These are phyloP conservation scores for Tuber melanosporum DNA, from an alignment of 495 filamentous ascomycete species.

Conservation along the genomic window DNA sequence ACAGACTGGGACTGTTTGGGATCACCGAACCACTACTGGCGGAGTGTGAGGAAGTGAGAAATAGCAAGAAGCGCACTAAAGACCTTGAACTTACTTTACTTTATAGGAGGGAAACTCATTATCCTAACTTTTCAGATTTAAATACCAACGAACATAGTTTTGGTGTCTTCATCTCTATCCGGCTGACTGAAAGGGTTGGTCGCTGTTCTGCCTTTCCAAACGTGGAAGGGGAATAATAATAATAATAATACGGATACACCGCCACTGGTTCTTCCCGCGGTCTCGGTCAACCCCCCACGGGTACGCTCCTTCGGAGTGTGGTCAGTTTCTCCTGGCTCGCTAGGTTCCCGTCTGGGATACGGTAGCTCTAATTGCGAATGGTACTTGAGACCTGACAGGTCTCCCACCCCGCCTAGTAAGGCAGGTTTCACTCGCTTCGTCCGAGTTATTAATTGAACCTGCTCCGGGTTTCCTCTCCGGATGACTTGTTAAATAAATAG, in stretches of 20 bases:
- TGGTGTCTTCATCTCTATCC: conserved; percentile 29
- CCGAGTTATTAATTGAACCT: conserved; percentile 30
- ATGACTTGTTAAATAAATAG: conserved; percentile 35
- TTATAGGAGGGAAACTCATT: conserved; percentile 19
- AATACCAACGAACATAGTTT: conserved; percentile 29
- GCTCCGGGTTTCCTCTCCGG: conserved; percentile 34
- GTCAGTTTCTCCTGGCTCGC: conserved; percentile 15
- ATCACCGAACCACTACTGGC: not conserved
- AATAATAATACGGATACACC: not conserved
- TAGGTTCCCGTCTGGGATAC: conserved; percentile 13
- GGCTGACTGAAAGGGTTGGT: not conserved
- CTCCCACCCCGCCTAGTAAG: conserved; percentile 11
- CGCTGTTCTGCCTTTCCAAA: not conserved
- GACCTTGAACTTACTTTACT: conserved; percentile 12
- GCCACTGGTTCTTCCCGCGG: not conserved
- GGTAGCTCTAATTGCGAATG: conserved; percentile 28
- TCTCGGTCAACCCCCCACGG: conserved; percentile 18
- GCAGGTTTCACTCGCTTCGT: conserved; percentile 8
- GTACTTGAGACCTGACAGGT: conserved; percentile 32
- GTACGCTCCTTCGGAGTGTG: conserved; percentile 24
- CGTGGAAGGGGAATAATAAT: not conserved
- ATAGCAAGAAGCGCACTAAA: not conserved
- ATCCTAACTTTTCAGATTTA: conserved; percentile 20
- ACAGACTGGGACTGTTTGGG: not conserved
- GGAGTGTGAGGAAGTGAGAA: not conserved